phyloP scores from a whole-genome alignment of 495 filamentous ascomycete genomes.

The Cercophora sp. region DNA sequence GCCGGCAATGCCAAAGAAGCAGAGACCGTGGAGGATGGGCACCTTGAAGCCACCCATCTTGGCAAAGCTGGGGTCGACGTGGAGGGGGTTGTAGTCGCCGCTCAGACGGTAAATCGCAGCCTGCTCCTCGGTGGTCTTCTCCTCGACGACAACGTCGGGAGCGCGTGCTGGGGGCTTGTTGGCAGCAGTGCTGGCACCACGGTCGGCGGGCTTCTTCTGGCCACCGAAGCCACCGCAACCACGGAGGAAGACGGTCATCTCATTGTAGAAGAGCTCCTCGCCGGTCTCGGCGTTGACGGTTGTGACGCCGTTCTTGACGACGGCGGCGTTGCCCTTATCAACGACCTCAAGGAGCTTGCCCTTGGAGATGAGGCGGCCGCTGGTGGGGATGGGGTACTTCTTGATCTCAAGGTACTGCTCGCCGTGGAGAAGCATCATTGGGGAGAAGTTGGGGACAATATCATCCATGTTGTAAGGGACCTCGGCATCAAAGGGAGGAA shows the following conservation, averaged over 20 bases:
- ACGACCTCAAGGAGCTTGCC: slow-evolving; percentile 89
- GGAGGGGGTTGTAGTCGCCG: slow-evolving; percentile 85
- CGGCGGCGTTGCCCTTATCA: slow-evolving; percentile 89
- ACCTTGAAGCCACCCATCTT: slow-evolving; percentile 94
- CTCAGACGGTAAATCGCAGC: slow-evolving; percentile 91
- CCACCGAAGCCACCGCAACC: slow-evolving; percentile 92
- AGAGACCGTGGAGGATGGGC: slow-evolving; percentile 92
- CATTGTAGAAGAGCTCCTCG: slow-evolving; percentile 95
- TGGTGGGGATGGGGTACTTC: slow-evolving; percentile 90
- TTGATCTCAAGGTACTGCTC: slow-evolving; percentile 97
- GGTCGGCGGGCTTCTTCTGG: slow-evolving; percentile 68
- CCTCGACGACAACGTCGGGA: slow-evolving; percentile 80
- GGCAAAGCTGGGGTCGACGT: slow-evolving; percentile 92
- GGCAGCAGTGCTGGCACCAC: slow-evolving; percentile 72
- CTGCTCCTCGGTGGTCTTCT: slow-evolving; percentile 89
- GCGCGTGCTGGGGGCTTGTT: slow-evolving; percentile 74
- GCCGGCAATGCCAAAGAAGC: slow-evolving; percentile 87
- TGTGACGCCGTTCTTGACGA: slow-evolving; percentile 73
- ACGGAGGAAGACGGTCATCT: slow-evolving; percentile 84
- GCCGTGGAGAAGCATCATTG: slow-evolving; percentile 99
- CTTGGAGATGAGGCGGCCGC: slow-evolving; percentile 73
- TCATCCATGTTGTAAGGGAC: slow-evolving; percentile 77
- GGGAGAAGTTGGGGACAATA: slow-evolving; percentile 88
- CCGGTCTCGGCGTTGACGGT: slow-evolving; percentile 77
- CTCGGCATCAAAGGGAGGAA: slow-evolving; percentile 84